phyloP scores from a whole-genome alignment of 129 eudicot genomes.

The Escallonia herrerae region DNA sequence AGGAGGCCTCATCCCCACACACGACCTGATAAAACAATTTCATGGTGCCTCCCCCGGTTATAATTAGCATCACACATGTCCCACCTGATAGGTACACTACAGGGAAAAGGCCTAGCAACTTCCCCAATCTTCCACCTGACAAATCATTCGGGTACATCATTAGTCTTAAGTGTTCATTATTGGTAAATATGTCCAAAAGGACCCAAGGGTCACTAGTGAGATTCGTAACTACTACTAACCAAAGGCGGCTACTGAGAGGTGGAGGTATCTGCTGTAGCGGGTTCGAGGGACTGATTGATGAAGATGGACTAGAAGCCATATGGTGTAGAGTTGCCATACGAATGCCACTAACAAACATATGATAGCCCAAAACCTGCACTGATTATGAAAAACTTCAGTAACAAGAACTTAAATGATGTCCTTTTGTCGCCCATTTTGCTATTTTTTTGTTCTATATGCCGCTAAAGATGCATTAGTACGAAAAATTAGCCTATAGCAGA shows the following conservation, averaged over 20 bases:
- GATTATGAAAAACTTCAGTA: too few relatives aligned
- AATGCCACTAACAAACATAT: constrained; percentile 32
- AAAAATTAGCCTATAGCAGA: too few relatives aligned
- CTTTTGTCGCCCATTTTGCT: too few relatives aligned
- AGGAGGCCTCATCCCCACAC: constrained; percentile 19
- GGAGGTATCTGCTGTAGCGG: constrained; percentile 73
- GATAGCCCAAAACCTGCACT: constrained; percentile 53
- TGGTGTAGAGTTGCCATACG: constrained; percentile 65
- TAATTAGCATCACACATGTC: constrained; percentile 47
- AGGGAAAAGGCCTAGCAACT: constrained; percentile 51
- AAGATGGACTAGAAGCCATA: constrained; percentile 43
- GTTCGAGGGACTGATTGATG: constrained; percentile 43
- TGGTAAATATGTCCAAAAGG: not conserved
- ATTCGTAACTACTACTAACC: constrained; percentile 26
- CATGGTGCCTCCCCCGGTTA: constrained; percentile 48
- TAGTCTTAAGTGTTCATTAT: not conserved
- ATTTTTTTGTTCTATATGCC: too few relatives aligned
- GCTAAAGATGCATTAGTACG: too few relatives aligned
- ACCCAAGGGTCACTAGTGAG: too few relatives aligned
- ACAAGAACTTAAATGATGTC: not conserved
- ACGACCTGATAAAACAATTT: constrained; percentile 34
- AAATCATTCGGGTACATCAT: not conserved
- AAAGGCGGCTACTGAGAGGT: constrained; percentile 52
- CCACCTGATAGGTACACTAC: constrained; percentile 68
- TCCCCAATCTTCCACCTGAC: constrained; percentile 60